Evolutionary conservation across 768 basidiomycete species (phyloP), one percentile per base, ranked within the genome.

Genomic region (Calocybe cyanea): DNA sequence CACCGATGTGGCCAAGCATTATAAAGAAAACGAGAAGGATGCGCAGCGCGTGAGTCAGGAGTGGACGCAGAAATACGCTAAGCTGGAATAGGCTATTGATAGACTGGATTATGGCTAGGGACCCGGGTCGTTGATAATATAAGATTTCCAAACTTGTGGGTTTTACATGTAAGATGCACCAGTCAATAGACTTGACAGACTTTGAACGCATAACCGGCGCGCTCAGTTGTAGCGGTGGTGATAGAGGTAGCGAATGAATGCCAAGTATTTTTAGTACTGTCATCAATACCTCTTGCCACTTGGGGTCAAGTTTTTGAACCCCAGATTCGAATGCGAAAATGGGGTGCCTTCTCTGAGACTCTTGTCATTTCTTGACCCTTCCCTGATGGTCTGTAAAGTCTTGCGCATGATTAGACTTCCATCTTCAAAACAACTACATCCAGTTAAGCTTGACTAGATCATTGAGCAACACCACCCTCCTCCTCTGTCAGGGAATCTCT

Each of bases 1-100:
- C 25, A 91, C 92, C 31, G 92, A 95, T 53, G 90, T 92, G 14
- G 96, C 96, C 21, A 94, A 96, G 66, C 93, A 98, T 61, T 99
- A 96, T 79, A 98, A 99, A 68, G 92, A 97, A 72, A 77, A 98
- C 63, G 92, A 96, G 76, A 79, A 81, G 64, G 94, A 87, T 48
- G 96, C 96, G 19, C 88, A 92, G 68, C 73, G 84, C 28, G 92
- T 96, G 49, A 92, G 91, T 63, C 80, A 80, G 63, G 92, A 96
- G 70, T 99, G 96, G 96, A 98, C 96, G 56, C 78, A 84, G 70
- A 80, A 82, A 63, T 97, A 87, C 60, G 95, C 95, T 6, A 46
- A 51, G 45, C 49, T 48, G 18, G 55, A 53, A 21, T 54, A 49
- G 43, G 25, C 13, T 45, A 6, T 28, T 18, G 30, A 11, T 28